phyloP scores from a whole-genome alignment of 2,329 filamentous ascomycete genomes.

The Fusarium nisikadoi region DNA sequence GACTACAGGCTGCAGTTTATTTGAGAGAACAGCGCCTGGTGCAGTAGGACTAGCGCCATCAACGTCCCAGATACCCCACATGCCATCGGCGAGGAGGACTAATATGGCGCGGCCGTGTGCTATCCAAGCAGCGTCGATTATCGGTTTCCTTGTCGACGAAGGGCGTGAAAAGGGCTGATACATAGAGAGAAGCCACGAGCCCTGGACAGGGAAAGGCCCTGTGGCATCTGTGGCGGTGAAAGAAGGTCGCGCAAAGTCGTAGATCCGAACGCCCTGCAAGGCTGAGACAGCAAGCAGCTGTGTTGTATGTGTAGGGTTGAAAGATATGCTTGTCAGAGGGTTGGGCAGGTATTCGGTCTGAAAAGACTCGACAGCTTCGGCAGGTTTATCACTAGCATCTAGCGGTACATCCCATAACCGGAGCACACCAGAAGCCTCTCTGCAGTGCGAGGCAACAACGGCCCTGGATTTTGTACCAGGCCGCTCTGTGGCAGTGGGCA shows the following conservation, averaged over 20 bases:
- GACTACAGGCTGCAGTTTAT: constrained; percentile 62
- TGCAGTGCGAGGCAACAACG: constrained; percentile 69
- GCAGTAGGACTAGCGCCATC: constrained; percentile 64
- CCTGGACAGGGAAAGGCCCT: constrained; percentile 65
- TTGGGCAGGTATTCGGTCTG: constrained; percentile 68
- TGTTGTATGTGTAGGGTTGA: constrained; percentile 68
- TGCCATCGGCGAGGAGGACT: constrained; percentile 69
- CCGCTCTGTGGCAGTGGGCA: constrained; percentile 54
- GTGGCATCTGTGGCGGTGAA: constrained; percentile 62
- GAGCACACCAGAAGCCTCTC: constrained; percentile 68
- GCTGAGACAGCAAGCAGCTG: constrained; percentile 68
- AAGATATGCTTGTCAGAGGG: constrained; percentile 66
- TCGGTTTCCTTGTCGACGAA: constrained; percentile 63
- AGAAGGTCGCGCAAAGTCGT: constrained; percentile 67
- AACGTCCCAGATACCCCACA: constrained; percentile 76
- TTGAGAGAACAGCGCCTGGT: constrained; percentile 57
- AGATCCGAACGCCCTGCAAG: constrained; percentile 67
- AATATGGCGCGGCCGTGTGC: constrained; percentile 68
- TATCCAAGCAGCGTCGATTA: constrained; percentile 73
- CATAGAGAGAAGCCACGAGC: constrained; percentile 72
- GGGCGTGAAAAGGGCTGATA: constrained; percentile 66
- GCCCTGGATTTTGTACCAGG: constrained; percentile 52
- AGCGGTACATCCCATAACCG: constrained; percentile 68
- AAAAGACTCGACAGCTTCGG: constrained; percentile 59
- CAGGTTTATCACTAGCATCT: constrained; percentile 50